Evolutionary conservation across 2,329 filamentous ascomycete genomes (phyloP).

Genomic region (Venturia oleaginea): DNA sequence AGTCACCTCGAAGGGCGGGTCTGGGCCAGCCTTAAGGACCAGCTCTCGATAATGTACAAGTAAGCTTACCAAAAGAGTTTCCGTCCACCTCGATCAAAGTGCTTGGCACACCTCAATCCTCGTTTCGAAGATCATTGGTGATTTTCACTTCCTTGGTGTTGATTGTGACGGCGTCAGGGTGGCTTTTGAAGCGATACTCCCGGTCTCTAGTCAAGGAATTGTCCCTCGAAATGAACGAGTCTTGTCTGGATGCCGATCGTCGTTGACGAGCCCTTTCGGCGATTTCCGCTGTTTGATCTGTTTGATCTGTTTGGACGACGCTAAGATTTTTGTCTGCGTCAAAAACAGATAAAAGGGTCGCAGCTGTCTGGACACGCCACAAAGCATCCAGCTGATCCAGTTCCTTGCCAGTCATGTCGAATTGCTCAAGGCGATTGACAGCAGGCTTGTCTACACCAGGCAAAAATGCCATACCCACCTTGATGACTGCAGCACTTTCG

Average conservation of each 20-base stretch:
- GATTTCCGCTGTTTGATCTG: conserved; percentile 17
- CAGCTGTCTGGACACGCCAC: conserved; percentile 21
- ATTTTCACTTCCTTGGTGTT: conserved; percentile 15
- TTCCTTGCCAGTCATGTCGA: conserved; percentile 16
- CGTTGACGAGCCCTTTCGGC: conserved; percentile 17
- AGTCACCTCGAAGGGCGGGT: conserved; percentile 18
- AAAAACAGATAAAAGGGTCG: conserved; percentile 18
- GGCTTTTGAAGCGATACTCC: neutral
- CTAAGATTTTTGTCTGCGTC: conserved; percentile 17
- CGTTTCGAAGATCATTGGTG: conserved; percentile 14
- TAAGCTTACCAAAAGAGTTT: conserved; percentile 13
- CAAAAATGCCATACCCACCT: conserved; percentile 19
- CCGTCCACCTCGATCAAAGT: conserved; percentile 17
- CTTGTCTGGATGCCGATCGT: neutral
- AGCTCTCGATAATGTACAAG: conserved; percentile 15
- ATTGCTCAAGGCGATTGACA: conserved; percentile 19
- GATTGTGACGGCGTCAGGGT: conserved; percentile 15
- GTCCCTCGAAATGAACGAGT: neutral
- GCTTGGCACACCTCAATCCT: conserved; percentile 15
- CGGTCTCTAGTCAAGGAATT: neutral
- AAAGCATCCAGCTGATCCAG: conserved; percentile 19
- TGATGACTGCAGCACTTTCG: conserved; percentile 16
- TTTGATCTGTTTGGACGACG: conserved; percentile 15
- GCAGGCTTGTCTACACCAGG: conserved; percentile 19
- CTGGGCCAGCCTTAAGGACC: conserved; percentile 17